Percentiles rank a stretch among this genome's conserved stretches.
Conservation (phyloP, 2,329 filamentous ascomycete species). For the Hypocrella siamensis region DNA sequence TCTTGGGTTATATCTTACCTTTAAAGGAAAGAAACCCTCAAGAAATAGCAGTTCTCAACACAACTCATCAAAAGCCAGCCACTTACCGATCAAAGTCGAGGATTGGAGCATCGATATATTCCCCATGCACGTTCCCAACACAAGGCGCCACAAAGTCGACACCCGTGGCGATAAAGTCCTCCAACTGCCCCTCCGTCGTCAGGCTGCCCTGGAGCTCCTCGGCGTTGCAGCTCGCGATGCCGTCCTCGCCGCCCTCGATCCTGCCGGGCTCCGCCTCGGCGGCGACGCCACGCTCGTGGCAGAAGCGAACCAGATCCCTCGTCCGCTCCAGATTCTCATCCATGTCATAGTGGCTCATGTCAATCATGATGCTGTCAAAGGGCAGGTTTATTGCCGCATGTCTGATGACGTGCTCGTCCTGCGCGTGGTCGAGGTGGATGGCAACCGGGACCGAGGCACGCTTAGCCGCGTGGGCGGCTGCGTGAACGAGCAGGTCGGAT, state of each 20-base stretch:
- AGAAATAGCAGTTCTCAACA: too few species aligned
- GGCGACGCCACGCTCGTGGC: constrained; percentile 45
- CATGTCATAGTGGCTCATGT: constrained; percentile 60
- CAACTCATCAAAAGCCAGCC: too few species aligned
- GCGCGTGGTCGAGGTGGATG: constrained; percentile 53
- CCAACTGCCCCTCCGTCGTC: constrained; percentile 53
- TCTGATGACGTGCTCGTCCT: constrained; percentile 41
- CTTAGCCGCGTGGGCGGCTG: constrained; percentile 37
- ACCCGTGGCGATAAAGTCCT: constrained; percentile 54
- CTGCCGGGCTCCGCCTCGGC: constrained; percentile 55
- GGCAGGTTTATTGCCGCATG: constrained; percentile 36
- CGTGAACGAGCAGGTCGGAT: constrained; percentile 28
- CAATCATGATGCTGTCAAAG: constrained; percentile 63
- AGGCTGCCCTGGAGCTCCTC: constrained; percentile 30
- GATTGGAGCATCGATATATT: constrained; percentile 48
- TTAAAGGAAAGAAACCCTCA: too few species aligned
- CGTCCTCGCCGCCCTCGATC: constrained; percentile 53
- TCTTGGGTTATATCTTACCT: too few species aligned
- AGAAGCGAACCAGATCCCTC: constrained; percentile 43
- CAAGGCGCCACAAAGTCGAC: constrained; percentile 65
- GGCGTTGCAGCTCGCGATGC: constrained; percentile 46
- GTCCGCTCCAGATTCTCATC: constrained; percentile 53
- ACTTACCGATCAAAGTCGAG: constrained; percentile 33
- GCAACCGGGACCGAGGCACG: constrained; percentile 41
- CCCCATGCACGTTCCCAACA: constrained; percentile 63